Evolutionary conservation across 768 basidiomycete genomes (phyloP), one percentile per base, ranked within the genome.

Genomic region (Lyophyllum atratum): DNA sequence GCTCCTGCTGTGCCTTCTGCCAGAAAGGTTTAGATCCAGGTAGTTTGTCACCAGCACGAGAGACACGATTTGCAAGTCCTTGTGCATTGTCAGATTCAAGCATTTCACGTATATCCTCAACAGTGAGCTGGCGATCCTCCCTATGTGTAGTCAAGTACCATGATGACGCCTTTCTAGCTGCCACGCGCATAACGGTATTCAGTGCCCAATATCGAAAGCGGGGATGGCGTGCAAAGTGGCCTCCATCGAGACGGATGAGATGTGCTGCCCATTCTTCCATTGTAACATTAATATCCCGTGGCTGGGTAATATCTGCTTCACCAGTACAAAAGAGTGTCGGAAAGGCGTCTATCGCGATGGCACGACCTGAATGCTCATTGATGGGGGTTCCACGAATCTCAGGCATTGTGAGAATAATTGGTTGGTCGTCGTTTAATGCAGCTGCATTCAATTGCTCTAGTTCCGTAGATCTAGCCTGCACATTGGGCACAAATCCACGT

Each of bases 1-100:
- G 43, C 12, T 53, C 31, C 8, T 34, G 31, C 19, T 53, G 29
- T 49, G 55, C 37, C 19, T 51, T 56, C 10, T 40, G n/a, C 66
- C 68, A 70, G 31, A 64, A 70, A 3, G 65, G 64, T 2, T 62
- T 59, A 0, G 68, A 61, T 14, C 68, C 68, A 22, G 52, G 43
- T 4, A 70, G 52, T 11, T 62, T 64, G 10, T 52, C 61, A 19
- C 55, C 65, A 49, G 61, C 59, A 42, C 49, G 48, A 17, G 63
- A 57, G 33, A 68, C 56, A n/a, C 40, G 45, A 26, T 59, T 56
- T 1, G 59, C 61, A 21, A 67, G 57, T 3, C 52, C 50, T 39
- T 57, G 33, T 29, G 56, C 56, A 14, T 66, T 60, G 54, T 65
- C 56, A 15, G 44, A 52, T 10, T 58, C n/a, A 15, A 58, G 25